phyloP scores from a whole-genome alignment of 495 filamentous ascomycete species.

The Filosporella fistucella region DNA sequence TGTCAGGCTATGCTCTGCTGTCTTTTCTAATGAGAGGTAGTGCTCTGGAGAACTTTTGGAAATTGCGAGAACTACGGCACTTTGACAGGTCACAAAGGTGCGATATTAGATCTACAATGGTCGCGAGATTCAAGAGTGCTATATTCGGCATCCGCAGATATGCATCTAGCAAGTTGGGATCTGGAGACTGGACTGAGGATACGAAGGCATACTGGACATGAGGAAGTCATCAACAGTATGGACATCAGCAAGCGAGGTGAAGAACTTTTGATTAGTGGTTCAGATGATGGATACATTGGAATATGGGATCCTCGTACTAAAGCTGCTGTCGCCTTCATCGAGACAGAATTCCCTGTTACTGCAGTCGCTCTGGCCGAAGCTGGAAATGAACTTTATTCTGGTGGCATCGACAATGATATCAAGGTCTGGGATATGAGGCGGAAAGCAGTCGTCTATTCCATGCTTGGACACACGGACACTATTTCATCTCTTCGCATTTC shows the following conservation, averaged over 20 bases:
- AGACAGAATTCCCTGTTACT: constrained; percentile 91
- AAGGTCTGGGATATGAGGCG: constrained; percentile 96
- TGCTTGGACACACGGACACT: constrained; percentile 88
- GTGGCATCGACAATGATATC: constrained; percentile 95
- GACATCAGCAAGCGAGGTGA: constrained; percentile 85
- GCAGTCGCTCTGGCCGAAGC: constrained; percentile 86
- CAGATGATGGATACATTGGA: constrained; percentile 90
- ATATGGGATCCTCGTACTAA: constrained; percentile 98
- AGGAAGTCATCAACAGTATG: constrained; percentile 88
- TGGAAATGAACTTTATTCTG: constrained; percentile 92
- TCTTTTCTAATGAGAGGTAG: constrained; percentile 36
- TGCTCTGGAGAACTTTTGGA: constrained; percentile 90
- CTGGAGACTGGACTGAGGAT: constrained; percentile 81
- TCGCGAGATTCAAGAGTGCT: constrained; percentile 87
- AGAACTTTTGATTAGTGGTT: constrained; percentile 81
- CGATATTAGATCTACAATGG: constrained; percentile 91
- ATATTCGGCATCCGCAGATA: constrained; percentile 92
- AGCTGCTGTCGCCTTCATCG: constrained; percentile 77
- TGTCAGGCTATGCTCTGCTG: neutral
- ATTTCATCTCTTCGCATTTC: constrained; percentile 86
- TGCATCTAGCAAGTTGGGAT: constrained; percentile 92
- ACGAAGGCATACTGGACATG: constrained; percentile 86
- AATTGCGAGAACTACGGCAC: constrained; percentile 90
- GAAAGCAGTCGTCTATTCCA: constrained; percentile 77
- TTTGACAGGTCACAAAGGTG: constrained; percentile 82